Conservation (phyloP, 805 yeast species). For the Starmerella gropengiesseri region DNA sequence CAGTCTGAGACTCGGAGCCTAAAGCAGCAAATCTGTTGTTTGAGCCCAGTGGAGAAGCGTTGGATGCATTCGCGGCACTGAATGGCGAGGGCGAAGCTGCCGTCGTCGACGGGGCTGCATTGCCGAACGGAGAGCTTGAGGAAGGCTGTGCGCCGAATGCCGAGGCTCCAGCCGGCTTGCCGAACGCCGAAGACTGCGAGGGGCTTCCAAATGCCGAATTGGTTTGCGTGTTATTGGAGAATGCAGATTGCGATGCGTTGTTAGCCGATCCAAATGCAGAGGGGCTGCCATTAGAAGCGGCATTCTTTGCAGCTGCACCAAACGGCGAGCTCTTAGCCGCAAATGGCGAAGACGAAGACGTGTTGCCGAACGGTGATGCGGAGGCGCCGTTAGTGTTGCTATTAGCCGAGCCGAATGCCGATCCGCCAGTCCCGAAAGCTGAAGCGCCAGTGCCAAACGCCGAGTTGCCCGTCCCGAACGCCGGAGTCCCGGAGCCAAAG, state of each 20-base stretch:
- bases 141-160: neutral
- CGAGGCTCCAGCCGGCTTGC: conserved; percentile 1
- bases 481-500: conserved; percentile 13
- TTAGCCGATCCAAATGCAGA: no score
- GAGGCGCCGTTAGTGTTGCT: neutral
- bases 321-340: no score
- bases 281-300: no score
- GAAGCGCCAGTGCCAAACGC: conserved; percentile 16
- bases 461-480: conserved; percentile 19
- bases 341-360: conserved; percentile 5
- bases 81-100: neutral
- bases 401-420: no score
- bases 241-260: neutral
- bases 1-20: neutral
- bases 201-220: neutral
- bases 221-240: neutral
- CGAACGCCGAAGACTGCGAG: conserved; percentile 4
- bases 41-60: neutral
- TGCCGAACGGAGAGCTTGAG: neutral
- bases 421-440: conserved; percentile 17
- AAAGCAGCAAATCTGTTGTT: conserved; percentile 1
- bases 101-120: neutral
- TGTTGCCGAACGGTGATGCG: conserved; percentile 8
- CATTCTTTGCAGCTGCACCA: no score
- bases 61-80: neutral